A percentile compares a stretch with the other conserved stretches of the same genome.
Conservation (phyloP, 208 protist genomes). For the Trypanosoma boissoni region DNA sequence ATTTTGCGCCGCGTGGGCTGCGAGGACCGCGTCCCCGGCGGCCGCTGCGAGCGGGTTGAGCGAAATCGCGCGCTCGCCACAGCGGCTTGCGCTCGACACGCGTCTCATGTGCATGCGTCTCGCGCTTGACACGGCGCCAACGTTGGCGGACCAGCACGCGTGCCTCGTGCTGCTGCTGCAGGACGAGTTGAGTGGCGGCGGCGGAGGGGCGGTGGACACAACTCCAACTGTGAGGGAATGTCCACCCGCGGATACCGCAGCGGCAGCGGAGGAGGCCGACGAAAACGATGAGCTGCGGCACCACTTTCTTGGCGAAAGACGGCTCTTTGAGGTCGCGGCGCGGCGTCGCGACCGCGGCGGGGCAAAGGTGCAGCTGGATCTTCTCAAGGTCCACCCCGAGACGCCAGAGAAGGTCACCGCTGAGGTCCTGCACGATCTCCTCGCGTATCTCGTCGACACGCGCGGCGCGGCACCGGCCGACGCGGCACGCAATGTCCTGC, state of each 20-base stretch:
- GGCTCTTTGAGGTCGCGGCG: slow-evolving; percentile 65
- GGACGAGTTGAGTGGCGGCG: slow-evolving; percentile 46
- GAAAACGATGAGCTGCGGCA: slow-evolving; percentile 47
- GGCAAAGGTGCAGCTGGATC: slow-evolving; percentile 75
- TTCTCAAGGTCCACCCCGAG: slow-evolving; percentile 71
- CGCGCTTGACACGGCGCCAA: slow-evolving; percentile 35
- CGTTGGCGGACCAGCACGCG: slow-evolving; percentile 35
- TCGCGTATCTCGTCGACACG: slow-evolving; percentile 22
- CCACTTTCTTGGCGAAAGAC: slow-evolving; percentile 47
- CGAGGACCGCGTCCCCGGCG: slow-evolving; percentile 23
- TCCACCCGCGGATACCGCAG: background rate
- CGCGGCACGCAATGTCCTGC: slow-evolving; percentile 51
- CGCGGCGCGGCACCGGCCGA: slow-evolving; percentile 39
- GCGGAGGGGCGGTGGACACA: slow-evolving; percentile 35
- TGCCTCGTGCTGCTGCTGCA: slow-evolving; percentile 76
- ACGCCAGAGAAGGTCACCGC: slow-evolving; percentile 38
- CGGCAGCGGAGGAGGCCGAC: background rate
- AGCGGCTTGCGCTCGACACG: slow-evolving; percentile 33
- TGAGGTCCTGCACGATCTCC: slow-evolving; percentile 55
- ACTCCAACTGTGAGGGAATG: slow-evolving; percentile 22
- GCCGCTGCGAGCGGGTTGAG: slow-evolving; percentile 54
- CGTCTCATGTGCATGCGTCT: slow-evolving; percentile 50
- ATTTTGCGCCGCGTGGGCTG: slow-evolving; percentile 59
- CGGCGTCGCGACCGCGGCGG: slow-evolving; percentile 63
- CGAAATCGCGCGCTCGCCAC: slow-evolving; percentile 50